phyloP scores from a whole-genome alignment of 2,329 filamentous ascomycete genomes.

The Hymenoscyphus albidus region DNA sequence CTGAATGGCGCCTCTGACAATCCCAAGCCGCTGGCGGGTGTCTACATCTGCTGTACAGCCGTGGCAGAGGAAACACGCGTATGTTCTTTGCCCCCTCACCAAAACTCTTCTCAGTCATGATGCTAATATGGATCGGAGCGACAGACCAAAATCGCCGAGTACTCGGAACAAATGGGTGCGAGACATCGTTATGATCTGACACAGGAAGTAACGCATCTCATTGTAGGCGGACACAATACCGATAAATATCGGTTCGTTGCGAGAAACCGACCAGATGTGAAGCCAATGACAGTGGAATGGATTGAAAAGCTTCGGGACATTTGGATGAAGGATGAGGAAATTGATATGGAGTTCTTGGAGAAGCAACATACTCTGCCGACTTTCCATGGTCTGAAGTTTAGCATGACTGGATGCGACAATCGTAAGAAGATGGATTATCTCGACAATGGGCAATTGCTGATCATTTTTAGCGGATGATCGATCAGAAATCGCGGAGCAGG shows the following conservation, averaged over 20 bases:
- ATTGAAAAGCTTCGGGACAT: slow-evolving; percentile 72
- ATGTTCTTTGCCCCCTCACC: slow-evolving; percentile 35
- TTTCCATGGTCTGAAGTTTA: slow-evolving; percentile 61
- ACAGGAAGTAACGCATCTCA: slow-evolving; percentile 90
- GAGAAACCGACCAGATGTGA: slow-evolving; percentile 80
- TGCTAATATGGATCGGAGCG: slow-evolving; percentile 5
- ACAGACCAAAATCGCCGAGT: slow-evolving; percentile 54
- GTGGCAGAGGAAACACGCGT: slow-evolving; percentile 77
- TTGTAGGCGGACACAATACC: slow-evolving; percentile 85
- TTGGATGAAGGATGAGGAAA: slow-evolving; percentile 76
- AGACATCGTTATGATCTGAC: slow-evolving; percentile 86
- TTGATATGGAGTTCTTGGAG: slow-evolving; percentile 70
- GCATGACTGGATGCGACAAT: slow-evolving; percentile 67
- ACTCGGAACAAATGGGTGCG: slow-evolving; percentile 79
- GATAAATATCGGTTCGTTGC: slow-evolving; percentile 96
- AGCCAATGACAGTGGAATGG: slow-evolving; percentile 78
- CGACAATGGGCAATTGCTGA: slow-evolving; percentile 24
- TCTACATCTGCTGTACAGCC: slow-evolving; percentile 84
- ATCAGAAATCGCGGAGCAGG: slow-evolving; percentile 59
- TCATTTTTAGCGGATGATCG: slow-evolving; percentile 55
- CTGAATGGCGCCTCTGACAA: slow-evolving; percentile 24
- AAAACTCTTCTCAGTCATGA: background rate
- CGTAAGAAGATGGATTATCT: slow-evolving; percentile 45
- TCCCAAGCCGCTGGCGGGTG: slow-evolving; percentile 54
- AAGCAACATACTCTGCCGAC: slow-evolving; percentile 59